A percentile compares a stretch with the other conserved stretches of the same genome.
These are phyloP conservation scores for Xylaria longipes DNA, from an alignment of 495 filamentous ascomycete genomes.

Conservation along the genomic window DNA sequence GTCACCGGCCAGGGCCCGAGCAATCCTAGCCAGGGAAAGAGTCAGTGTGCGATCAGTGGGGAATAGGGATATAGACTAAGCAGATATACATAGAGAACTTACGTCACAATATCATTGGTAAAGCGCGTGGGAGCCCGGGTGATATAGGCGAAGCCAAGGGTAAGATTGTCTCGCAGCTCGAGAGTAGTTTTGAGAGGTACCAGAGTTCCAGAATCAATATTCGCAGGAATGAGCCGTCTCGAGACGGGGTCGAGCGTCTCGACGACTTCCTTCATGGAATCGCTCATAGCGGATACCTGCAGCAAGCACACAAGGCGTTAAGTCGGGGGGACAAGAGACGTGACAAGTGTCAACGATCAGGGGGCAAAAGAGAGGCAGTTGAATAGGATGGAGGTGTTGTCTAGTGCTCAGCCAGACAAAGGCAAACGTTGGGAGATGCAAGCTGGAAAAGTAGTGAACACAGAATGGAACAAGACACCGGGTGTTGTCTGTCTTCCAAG, in stretches of 20 bases:
- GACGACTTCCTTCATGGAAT: constrained; percentile 42
- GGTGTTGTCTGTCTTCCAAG: constrained; percentile 8
- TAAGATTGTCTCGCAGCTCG: constrained; percentile 57
- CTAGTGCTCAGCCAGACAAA: constrained; percentile 6
- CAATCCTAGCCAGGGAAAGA: constrained; percentile 27
- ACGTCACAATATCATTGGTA: constrained; percentile 60
- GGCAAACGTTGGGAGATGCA: neutral
- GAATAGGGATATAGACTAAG: constrained; percentile 16
- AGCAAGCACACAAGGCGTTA: constrained; percentile 32
- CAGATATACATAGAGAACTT: constrained; percentile 33
- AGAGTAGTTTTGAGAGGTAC: constrained; percentile 63
- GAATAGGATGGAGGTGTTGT: neutral
- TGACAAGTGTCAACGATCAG: neutral
- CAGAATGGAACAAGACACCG: constrained; percentile 6
- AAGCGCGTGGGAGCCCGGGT: constrained; percentile 59
- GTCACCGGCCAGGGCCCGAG: constrained; percentile 32
- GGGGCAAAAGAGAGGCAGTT: constrained; percentile 12
- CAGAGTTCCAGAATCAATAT: constrained; percentile 42
- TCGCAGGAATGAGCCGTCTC: constrained; percentile 34
- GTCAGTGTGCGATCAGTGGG: constrained; percentile 22
- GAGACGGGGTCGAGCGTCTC: constrained; percentile 43
- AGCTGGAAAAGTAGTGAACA: constrained; percentile 3
- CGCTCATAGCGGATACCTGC: constrained; percentile 42
- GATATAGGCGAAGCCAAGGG: constrained; percentile 56
- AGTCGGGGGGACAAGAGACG: constrained; percentile 15